Evolutionary conservation across 495 filamentous ascomycete genomes (phyloP).

Genomic region (Lindgomyces ingoldianus): DNA sequence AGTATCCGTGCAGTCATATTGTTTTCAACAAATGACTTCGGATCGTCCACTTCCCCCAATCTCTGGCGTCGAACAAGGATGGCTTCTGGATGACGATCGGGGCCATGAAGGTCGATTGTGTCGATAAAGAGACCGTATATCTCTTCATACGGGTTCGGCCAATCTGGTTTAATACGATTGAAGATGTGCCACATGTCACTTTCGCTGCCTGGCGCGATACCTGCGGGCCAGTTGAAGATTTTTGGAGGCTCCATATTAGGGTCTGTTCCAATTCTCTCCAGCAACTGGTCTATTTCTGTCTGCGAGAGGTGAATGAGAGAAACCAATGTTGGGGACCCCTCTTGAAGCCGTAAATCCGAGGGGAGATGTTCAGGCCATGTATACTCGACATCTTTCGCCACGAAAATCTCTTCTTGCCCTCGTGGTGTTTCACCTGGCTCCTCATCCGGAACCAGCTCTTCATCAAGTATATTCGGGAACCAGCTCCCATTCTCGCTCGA

Average conservation of each 20-base stretch:
- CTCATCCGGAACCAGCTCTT: background rate
- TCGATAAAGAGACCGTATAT: constrained; percentile 20
- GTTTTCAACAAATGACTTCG: background rate
- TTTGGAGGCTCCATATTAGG: background rate
- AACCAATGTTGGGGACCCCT: background rate
- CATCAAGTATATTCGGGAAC: background rate
- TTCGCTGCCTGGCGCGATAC: background rate
- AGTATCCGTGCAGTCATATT: background rate
- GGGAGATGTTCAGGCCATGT: constrained; percentile 7
- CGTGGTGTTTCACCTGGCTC: too few relatives aligned
- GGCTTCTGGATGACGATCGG: background rate
- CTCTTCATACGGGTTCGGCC: background rate
- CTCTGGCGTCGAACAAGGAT: background rate
- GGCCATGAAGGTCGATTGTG: background rate
- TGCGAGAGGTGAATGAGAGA: constrained; percentile 11
- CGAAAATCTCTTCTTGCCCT: background rate
- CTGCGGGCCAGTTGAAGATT: constrained; percentile 13
- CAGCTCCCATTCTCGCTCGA: background rate
- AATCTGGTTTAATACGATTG: constrained; percentile 4
- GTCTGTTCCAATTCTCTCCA: background rate
- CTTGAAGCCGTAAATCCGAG: background rate
- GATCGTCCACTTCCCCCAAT: background rate
- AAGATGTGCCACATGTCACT: constrained; percentile 16
- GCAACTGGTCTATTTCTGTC: background rate
- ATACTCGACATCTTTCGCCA: background rate